Evolutionary conservation across 2,329 filamentous ascomycete species (phyloP), one percentile per base, ranked within the genome.

Genomic region (Xylaria sp.): DNA sequence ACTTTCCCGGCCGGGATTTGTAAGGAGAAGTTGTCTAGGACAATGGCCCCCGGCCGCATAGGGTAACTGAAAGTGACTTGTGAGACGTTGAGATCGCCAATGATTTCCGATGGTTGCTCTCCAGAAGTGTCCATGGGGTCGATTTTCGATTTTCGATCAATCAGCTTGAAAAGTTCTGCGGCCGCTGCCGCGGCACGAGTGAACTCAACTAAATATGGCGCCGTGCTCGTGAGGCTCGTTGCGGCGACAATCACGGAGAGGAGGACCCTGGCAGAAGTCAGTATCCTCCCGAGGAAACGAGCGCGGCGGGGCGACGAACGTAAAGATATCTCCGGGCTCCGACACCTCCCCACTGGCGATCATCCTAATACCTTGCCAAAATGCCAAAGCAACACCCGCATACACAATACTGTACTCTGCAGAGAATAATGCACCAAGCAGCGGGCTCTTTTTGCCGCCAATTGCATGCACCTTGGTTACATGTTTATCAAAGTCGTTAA

Each of bases 1-100:
- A 86, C 83, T 68, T 89, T 87, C 31, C 87, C 86, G 9, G 83
- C 79, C 51, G 82, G 79, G 55, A 90, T 83, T 0, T 73, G 76
- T 4, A 90, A 19, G 15, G 13, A 10, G 3, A 54, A 8, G 8
- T 41, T 17, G 3, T 41, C n/a, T 19, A 73, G 67, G 80, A 79
- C 80, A 1, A 90, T 74, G 0, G 90, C 83, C 64, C 85, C 80
- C 0, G 85, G 85, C 9, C 87, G 79, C 31, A 77, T 83, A 0
- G 90, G 90, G 68, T 93, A 93, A n/a, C 37, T 40, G 15, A 40
- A 40, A 17, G 37, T 40, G 15, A 40, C 37, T 17, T 17, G 17
- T 40, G 37, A 40, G 15, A 40, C 3, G 19, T 40, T 19, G 37
- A 40, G 37, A 7, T 40, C 37, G 9, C 37, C 37, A 19, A 40